Percentiles rank a stretch among this genome's conserved stretches.
Evolutionary conservation across 768 basidiomycete species (phyloP).

Genomic region (Pisolithus tinctorius): DNA sequence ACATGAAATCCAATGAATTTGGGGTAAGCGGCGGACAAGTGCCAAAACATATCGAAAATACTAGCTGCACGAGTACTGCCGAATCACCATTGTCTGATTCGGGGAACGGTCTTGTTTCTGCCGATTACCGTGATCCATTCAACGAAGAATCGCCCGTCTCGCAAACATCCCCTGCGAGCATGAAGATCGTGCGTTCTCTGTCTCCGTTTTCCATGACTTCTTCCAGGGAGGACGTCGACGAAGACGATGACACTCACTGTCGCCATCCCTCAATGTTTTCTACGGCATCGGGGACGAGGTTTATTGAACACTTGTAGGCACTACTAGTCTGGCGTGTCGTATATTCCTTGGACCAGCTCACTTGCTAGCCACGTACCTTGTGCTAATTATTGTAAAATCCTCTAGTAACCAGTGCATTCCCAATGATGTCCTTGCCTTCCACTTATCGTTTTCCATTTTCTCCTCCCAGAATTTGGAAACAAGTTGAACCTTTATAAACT

Average conservation of each 20-base stretch:
- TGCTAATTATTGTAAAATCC: neutral
- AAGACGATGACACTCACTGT: constrained; percentile 4
- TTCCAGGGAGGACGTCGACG: constrained; percentile 15
- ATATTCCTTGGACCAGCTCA: neutral
- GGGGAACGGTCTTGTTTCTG: constrained; percentile 6
- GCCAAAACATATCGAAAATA: neutral
- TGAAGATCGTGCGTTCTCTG: constrained; percentile 16
- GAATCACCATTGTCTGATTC: constrained; percentile 25
- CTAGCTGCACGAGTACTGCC: constrained; percentile 5
- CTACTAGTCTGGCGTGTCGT: neutral
- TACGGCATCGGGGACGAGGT: constrained; percentile 38
- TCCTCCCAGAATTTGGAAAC: too few species aligned
- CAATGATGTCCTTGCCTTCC: neutral
- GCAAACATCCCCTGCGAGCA: constrained; percentile 3
- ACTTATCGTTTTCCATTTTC: too few species aligned
- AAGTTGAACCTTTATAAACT: too few species aligned
- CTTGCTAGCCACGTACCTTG: neutral
- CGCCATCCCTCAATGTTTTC: constrained; percentile 20
- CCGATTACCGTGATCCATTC: constrained; percentile 16
- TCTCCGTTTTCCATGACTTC: constrained; percentile 24
- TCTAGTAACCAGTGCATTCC: neutral
- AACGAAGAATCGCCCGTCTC: constrained; percentile 9
- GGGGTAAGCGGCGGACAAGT: neutral
- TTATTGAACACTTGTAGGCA: constrained; percentile 33
- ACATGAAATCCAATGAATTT: neutral